Conservation (phyloP, 306 rosid species). For the Albizia julibrissin region DNA sequence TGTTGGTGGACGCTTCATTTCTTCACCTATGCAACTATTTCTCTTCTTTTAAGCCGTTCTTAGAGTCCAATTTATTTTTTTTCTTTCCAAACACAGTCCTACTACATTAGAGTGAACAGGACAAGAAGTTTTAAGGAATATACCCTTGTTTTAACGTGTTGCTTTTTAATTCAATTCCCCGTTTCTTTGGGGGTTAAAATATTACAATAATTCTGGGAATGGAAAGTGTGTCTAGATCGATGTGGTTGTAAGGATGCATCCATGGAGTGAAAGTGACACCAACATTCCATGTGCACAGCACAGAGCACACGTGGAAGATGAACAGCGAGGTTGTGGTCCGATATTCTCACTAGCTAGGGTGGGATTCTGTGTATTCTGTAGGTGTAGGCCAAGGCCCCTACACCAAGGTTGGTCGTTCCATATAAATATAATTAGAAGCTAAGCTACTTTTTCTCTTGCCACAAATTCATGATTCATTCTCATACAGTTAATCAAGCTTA, state of each 20-base stretch:
- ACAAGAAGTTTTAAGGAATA: neutral
- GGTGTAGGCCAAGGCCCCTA: constrained; percentile 13
- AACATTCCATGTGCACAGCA: constrained; percentile 63
- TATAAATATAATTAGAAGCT: neutral
- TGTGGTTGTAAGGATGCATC: constrained; percentile 12
- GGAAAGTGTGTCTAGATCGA: too few relatives aligned
- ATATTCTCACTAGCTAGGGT: neutral
- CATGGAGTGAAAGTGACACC: constrained; percentile 43
- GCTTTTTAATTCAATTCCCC: neutral
- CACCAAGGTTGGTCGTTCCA: neutral
- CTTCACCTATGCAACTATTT: too few relatives aligned
- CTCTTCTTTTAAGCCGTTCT: too few relatives aligned
- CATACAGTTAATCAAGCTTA: neutral
- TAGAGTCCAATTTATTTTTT: too few relatives aligned
- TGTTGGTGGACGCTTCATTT: too few relatives aligned
- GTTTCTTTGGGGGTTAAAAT: neutral
- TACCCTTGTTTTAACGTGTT: neutral
- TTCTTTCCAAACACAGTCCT: neutral
- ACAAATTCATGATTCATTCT: neutral
- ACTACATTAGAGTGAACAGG: neutral
- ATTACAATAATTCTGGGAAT: neutral
- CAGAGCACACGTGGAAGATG: constrained; percentile 36
- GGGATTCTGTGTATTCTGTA: neutral
- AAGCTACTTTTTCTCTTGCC: neutral
- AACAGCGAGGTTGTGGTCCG: constrained; percentile 31